Evolutionary conservation across 345 rosid genomes (phyloP).

Genomic region (Capsella bursapastoris): DNA sequence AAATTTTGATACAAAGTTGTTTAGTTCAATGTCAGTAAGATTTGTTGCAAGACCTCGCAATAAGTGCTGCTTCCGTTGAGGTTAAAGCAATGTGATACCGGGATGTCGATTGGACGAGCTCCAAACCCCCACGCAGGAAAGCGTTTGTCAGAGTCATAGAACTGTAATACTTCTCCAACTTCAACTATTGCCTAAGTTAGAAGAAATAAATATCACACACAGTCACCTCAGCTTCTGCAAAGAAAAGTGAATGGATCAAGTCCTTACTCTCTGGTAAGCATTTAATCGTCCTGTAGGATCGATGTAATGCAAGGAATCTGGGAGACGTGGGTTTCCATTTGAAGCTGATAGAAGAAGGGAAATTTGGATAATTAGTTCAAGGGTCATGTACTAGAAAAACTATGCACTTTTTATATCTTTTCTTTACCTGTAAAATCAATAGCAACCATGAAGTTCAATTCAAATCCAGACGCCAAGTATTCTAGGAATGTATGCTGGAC

Average conservation of each 20-base stretch:
- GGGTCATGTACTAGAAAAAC: neutral
- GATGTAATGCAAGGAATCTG: constrained; percentile 83
- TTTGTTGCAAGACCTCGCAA: constrained; percentile 61
- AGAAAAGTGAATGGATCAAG: neutral
- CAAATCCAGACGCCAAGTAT: constrained; percentile 80
- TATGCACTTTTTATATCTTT: neutral
- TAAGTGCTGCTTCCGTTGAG: constrained; percentile 84
- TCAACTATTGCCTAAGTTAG: constrained; percentile 73
- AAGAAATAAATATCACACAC: neutral
- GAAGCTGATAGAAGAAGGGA: constrained; percentile 64
- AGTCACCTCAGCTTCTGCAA: constrained; percentile 14
- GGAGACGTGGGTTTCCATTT: constrained; percentile 90
- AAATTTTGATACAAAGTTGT: neutral
- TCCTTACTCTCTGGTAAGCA: constrained; percentile 74
- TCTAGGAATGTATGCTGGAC: constrained; percentile 78
- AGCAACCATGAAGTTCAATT: constrained; percentile 95
- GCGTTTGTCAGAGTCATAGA: constrained; percentile 78
- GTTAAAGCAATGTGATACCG: constrained; percentile 95
- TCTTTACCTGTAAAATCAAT: constrained; percentile 87
- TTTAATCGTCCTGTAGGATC: constrained; percentile 75
- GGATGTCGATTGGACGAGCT: constrained; percentile 96
- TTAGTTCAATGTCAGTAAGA: neutral
- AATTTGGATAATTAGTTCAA: constrained; percentile 14
- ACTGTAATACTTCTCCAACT: constrained; percentile 90
- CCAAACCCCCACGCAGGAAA: constrained; percentile 99